phyloP scores from a whole-genome alignment of 345 rosid species.

The Gossypium australe region DNA sequence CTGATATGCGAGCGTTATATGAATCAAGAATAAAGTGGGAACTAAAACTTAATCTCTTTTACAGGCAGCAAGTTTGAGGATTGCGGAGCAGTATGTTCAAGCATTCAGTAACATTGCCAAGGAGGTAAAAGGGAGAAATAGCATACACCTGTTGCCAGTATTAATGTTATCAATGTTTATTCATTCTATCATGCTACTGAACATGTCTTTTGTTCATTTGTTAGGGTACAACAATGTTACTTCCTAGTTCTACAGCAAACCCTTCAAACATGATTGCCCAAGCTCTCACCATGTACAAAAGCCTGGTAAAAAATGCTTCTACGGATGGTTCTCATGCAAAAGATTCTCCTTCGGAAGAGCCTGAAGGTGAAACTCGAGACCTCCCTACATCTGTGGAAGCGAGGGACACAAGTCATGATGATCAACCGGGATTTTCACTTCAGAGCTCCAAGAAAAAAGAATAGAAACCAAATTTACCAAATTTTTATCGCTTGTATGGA shows the following conservation, averaged over 20 bases:
- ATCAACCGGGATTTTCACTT: conserved; percentile 51
- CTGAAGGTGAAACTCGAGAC: conserved; percentile 19
- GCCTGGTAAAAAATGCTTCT: conserved; percentile 42
- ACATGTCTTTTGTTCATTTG: background rate
- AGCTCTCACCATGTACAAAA: conserved; percentile 73
- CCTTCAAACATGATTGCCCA: conserved; percentile 75
- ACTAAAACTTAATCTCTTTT: conserved; percentile 12
- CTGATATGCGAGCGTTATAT: background rate
- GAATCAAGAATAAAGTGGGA: background rate
- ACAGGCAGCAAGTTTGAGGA: conserved; percentile 86
- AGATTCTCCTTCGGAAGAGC: conserved; percentile 22
- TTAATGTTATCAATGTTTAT: background rate
- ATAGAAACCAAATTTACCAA: conserved; percentile 1
- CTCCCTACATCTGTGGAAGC: conserved; percentile 15
- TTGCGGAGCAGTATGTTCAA: conserved; percentile 76
- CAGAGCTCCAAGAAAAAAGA: conserved; percentile 41
- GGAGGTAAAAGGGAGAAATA: conserved; percentile 40
- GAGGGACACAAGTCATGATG: conserved; percentile 10
- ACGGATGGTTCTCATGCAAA: conserved; percentile 18
- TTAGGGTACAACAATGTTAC: conserved; percentile 87
- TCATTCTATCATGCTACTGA: background rate
- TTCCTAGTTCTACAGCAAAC: conserved; percentile 62
- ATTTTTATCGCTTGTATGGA: background rate
- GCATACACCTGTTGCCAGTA: background rate
- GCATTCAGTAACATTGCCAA: conserved; percentile 90